Conservation (phyloP, 176 grass and related monocot species). For the Lolium rigidum region DNA sequence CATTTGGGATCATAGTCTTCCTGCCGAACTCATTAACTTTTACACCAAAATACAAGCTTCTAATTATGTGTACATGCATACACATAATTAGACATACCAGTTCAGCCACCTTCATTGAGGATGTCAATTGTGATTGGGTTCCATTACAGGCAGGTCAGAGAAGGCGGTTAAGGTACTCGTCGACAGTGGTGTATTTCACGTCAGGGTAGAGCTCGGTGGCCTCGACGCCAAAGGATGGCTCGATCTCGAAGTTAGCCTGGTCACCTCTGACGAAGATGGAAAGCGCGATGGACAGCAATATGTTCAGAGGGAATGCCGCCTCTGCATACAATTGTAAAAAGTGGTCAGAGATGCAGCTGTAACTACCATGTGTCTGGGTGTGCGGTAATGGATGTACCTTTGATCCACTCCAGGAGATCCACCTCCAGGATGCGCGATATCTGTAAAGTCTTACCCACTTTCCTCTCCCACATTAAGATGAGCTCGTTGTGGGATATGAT, state of each 20-base stretch:
- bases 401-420: slow-evolving; percentile 31
- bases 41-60: too few species aligned
- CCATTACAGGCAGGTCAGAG: not conserved
- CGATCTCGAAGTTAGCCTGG: not conserved
- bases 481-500: slow-evolving; percentile 59
- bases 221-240: not conserved
- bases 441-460: slow-evolving; percentile 46
- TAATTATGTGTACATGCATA: too few species aligned
- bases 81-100: not conserved
- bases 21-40: not conserved
- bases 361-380: not conserved
- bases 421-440: slow-evolving; percentile 40
- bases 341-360: not conserved
- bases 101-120: not conserved
- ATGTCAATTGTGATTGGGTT: not conserved
- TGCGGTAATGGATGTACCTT: not conserved
- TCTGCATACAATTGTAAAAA: not conserved
- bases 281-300: not conserved
- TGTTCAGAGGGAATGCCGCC: not conserved
- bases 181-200: not conserved
- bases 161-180: not conserved
- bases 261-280: not conserved
- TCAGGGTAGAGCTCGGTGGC: not conserved
- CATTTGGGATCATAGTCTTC: not conserved
- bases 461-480: slow-evolving; percentile 54